Base-by-base conservation (phyloP, 2,329 filamentous ascomycete genomes). In the Fusarium siculi region DNA sequence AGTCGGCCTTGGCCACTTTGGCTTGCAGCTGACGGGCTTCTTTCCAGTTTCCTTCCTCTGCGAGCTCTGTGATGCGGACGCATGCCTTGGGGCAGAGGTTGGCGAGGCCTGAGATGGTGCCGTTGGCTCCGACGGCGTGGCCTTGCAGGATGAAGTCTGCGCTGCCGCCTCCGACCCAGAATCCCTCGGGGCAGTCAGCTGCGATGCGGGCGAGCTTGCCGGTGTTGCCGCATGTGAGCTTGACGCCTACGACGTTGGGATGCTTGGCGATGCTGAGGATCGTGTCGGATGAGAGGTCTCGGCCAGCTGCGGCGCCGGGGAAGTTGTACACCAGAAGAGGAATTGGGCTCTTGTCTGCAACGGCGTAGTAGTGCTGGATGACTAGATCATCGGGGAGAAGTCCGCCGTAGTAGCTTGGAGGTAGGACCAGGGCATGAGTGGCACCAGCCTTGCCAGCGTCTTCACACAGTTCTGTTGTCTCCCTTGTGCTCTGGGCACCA, bases 371-470 rank as follows among this genome's bases (percentile, higher is more conserved):
- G 80, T 90, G 91, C 57, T 87, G 86, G 43, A 88, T 69, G 12
- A 81, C 65, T 18, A 81, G 75, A 34, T 78, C 70, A 16, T 88
- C 87, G 18, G 86, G 88, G 76, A 94, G 91, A n/a, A 93, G 84
- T 2, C 88, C 79, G 54, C 91, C 89, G 82, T 95, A 96, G 84
- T 96, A 96, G 53, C 90, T 90, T 2, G 93, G 93, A 21, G 93
- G 92, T 19, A 96, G 86, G 1, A 96, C 88, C 55, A 96, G 87
- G 7, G 93, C 93, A 73, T 93, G 93, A 79, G 95, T 92, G 70
- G 92, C 93, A 58, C 93, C 93, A 25, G 90, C 87, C 44, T 88
- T 86, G 75, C 89, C 89, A 14, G 93, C 93, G 75, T 95, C 93
- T 60, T 86, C 83, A 82, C 92, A 95, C 52, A 92, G 85, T 73